Base-by-base conservation (phyloP, 2,329 filamentous ascomycete genomes). In the Neocatenulostroma microsporum region DNA sequence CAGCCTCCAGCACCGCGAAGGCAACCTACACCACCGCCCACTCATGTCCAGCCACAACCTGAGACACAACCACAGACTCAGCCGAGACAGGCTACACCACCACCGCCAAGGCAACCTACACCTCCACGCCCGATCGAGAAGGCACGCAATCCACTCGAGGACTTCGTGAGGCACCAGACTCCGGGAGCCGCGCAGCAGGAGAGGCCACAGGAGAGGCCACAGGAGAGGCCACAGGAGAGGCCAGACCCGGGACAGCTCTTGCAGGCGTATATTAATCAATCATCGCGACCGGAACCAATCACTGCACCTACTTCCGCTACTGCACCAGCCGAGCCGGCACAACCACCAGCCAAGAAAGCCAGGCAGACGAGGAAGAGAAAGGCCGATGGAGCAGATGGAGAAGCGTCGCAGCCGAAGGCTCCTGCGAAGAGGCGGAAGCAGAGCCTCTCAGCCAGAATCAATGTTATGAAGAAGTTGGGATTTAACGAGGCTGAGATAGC, bases 401-500 rank as follows among this genome's bases (percentile, higher is more conserved):
- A n/a, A n/a, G 20, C 34, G 15, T 15, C 44, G 3, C 15, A 31
- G 3, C 11, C 40, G 19, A 39, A 29, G 29, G 17, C 36, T n/a
- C 42, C 48, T 21, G 39, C 45, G 3, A 51, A 51, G 36, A 41
- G 38, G 33, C 34, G 36, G 29, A 53, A 50, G 44, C 36, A 36
- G 17, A 43, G 34, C n/a, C n/a, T n/a, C 7, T 46, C 48, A 9
- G 38, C 47, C 11, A 32, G 47, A 21, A 53, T 42, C 32, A 51
- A 49, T 39, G 42, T 41, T 12, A 41, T 15, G 12, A 43, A 45
- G 4, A 48, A 46, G 24, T 37, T 47, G 18, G 34, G 28, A 8
- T 25, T 46, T 6, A 38, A 47, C 25, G 39, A 23, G 21, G 26
- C 30, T 13, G 34, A 15, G 14, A 19, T 18, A 3, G n/a, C 10